A percentile compares a stretch with the other conserved stretches of the same genome.
Evolutionary conservation across 2,329 filamentous ascomycete species (phyloP).

Genomic region (Fusarium incarnatum): DNA sequence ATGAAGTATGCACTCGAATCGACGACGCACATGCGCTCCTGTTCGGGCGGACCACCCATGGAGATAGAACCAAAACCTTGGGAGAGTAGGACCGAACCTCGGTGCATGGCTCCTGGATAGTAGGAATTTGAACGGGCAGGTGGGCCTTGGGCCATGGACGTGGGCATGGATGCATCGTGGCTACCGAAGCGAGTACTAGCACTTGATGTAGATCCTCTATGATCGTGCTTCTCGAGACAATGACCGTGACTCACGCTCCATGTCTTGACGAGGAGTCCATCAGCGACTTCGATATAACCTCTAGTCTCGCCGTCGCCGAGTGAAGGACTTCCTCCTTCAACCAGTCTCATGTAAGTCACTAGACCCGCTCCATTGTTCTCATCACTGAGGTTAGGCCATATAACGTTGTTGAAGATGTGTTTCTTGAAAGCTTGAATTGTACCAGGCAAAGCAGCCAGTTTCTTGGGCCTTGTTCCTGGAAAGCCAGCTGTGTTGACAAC

Average conservation of each 20-base stretch:
- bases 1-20: slow-evolving; percentile 97
- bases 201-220: slow-evolving; percentile 68
- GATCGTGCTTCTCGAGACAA: slow-evolving; percentile 79
- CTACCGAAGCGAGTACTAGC: slow-evolving; percentile 63
- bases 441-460: slow-evolving; percentile 84
- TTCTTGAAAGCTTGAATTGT: slow-evolving; percentile 93
- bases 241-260: slow-evolving; percentile 91
- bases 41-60: slow-evolving; percentile 46
- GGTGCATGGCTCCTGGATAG: slow-evolving; percentile 36
- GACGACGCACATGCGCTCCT: slow-evolving; percentile 73
- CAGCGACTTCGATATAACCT: slow-evolving; percentile 89
- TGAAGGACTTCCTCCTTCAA: slow-evolving; percentile 87
- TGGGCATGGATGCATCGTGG: slow-evolving; percentile 57
- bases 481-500: slow-evolving; percentile 93
- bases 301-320: slow-evolving; percentile 82
- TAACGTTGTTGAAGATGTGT: slow-evolving; percentile 97
- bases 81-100: slow-evolving; percentile 49
- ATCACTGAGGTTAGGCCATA: slow-evolving; percentile 97
- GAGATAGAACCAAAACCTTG: slow-evolving; percentile 47
- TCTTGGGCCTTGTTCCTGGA: slow-evolving; percentile 83
- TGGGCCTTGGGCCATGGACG: slow-evolving; percentile 47
- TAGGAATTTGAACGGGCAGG: slow-evolving; percentile 45
- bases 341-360: slow-evolving; percentile 87
- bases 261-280: slow-evolving; percentile 88
- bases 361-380: slow-evolving; percentile 95